Percentiles rank a stretch among this genome's conserved stretches.
Evolutionary conservation across 129 eudicot species (phyloP).

Genomic region (Mikania micrantha): DNA sequence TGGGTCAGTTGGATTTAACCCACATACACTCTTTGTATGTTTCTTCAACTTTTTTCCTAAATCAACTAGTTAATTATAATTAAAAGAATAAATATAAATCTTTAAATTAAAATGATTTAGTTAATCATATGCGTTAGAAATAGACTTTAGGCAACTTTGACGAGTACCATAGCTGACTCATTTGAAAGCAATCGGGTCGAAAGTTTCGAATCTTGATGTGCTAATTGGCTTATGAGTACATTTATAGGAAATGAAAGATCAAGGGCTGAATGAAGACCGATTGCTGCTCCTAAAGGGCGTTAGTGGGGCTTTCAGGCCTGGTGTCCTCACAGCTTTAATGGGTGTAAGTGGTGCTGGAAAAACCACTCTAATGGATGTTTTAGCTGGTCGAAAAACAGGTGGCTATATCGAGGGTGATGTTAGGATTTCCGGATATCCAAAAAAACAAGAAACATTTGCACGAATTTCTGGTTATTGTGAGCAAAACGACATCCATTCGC

Average conservation of each 20-base stretch:
- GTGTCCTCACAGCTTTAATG: slow-evolving; percentile 85
- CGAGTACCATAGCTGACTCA: too few relatives aligned
- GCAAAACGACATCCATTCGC: slow-evolving; percentile 91
- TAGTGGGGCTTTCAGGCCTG: slow-evolving; percentile 85
- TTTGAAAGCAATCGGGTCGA: too few relatives aligned
- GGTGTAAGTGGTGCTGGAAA: slow-evolving; percentile 95
- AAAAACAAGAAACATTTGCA: slow-evolving; percentile 91
- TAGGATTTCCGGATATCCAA: slow-evolving; percentile 72
- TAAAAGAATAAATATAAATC: too few relatives aligned
- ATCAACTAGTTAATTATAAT: too few relatives aligned
- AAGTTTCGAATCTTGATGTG: too few relatives aligned
- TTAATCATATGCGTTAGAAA: background rate
- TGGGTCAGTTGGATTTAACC: background rate
- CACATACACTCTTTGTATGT: background rate
- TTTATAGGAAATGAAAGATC: slow-evolving; percentile 81
- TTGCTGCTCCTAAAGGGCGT: slow-evolving; percentile 73
- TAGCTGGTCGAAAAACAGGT: slow-evolving; percentile 85
- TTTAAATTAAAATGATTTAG: too few relatives aligned
- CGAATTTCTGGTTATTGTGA: slow-evolving; percentile 90
- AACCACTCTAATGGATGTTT: slow-evolving; percentile 82
- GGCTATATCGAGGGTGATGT: slow-evolving; percentile 72
- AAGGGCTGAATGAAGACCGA: slow-evolving; percentile 45
- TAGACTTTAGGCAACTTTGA: too few relatives aligned
- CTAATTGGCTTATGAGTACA: background rate
- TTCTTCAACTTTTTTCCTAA: background rate